These are phyloP conservation scores for Epichloe uncinata DNA, from an alignment of 2,329 filamentous ascomycete genomes.

Conservation along the genomic window DNA sequence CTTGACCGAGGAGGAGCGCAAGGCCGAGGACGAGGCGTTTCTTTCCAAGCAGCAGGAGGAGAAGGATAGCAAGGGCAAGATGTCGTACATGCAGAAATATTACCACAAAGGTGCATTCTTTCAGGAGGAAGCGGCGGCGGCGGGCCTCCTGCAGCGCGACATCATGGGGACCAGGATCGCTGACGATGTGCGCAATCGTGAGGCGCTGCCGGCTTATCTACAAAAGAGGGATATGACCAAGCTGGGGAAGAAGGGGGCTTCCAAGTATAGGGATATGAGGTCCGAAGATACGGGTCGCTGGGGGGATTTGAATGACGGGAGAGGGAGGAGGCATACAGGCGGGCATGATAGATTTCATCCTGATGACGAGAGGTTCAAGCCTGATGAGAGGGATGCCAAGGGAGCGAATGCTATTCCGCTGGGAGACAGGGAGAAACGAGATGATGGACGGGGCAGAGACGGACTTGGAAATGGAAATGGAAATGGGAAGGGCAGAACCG, in stretches of 20 bases:
- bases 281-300: slow-evolving; percentile 82
- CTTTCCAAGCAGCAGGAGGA: slow-evolving; percentile 70
- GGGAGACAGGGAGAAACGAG: slow-evolving; percentile 30
- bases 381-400: slow-evolving; percentile 31
- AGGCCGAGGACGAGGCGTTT: slow-evolving; percentile 69
- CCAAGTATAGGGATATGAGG: slow-evolving; percentile 78
- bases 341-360: slow-evolving; percentile 56
- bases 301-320: slow-evolving; percentile 49
- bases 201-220: slow-evolving; percentile 78
- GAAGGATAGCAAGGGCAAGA: slow-evolving; percentile 63
- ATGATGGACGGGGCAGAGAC: slow-evolving; percentile 6
- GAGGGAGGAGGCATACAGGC: slow-evolving; percentile 19
- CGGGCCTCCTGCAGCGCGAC: slow-evolving; percentile 66
- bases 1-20: slow-evolving; percentile 74
- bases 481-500: background rate
- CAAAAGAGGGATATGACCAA: slow-evolving; percentile 90
- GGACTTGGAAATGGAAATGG: background rate
- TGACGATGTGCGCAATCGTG: slow-evolving; percentile 72
- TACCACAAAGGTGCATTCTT: slow-evolving; percentile 96
- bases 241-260: slow-evolving; percentile 80
- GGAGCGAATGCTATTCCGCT: slow-evolving; percentile 58
- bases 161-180: slow-evolving; percentile 73
- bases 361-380: slow-evolving; percentile 40
- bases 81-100: slow-evolving; percentile 89
- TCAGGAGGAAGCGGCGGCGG: slow-evolving; percentile 62